Conservation (phyloP, 108 stramenopile species). For the Skeletonema menzelii region DNA sequence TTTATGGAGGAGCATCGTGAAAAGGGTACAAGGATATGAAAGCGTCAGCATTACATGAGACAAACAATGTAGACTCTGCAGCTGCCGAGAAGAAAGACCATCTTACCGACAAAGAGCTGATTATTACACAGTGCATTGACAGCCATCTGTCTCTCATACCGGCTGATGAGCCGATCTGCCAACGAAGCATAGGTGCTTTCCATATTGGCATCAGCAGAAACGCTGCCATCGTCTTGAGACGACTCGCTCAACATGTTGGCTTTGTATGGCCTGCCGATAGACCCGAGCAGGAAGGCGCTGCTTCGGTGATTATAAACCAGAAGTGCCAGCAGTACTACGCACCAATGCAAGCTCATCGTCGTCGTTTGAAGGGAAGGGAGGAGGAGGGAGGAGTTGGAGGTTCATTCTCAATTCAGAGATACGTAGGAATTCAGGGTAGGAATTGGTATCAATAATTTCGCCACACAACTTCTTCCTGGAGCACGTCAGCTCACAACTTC, state of each 20-base stretch:
- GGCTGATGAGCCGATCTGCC: conserved; percentile 30
- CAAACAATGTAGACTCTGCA: no score
- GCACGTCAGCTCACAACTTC: no score
- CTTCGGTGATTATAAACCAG: not conserved
- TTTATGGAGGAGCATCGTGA: no score
- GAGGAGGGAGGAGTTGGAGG: no score
- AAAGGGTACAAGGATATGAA: no score
- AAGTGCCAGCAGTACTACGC: not conserved
- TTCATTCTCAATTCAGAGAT: no score
- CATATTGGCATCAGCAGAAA: not conserved
- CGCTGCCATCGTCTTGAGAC: not conserved
- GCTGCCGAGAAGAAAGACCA: no score
- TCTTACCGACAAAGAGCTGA: conserved; percentile 43
- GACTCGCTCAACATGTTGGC: not conserved
- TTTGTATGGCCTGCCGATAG: not conserved
- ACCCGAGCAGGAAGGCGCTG: not conserved
- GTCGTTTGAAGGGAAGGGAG: no score
- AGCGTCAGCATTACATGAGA: no score
- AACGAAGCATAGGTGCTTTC: conserved; percentile 19
- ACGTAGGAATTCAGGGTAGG: no score
- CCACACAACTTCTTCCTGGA: no score
- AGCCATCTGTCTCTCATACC: not conserved
- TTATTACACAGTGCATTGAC: conserved; percentile 14
- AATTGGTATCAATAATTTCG: no score
- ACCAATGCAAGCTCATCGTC: not conserved